Evolutionary conservation across 306 rosid genomes (phyloP), one percentile per base, ranked within the genome.

Genomic region (Trifolium repens): DNA sequence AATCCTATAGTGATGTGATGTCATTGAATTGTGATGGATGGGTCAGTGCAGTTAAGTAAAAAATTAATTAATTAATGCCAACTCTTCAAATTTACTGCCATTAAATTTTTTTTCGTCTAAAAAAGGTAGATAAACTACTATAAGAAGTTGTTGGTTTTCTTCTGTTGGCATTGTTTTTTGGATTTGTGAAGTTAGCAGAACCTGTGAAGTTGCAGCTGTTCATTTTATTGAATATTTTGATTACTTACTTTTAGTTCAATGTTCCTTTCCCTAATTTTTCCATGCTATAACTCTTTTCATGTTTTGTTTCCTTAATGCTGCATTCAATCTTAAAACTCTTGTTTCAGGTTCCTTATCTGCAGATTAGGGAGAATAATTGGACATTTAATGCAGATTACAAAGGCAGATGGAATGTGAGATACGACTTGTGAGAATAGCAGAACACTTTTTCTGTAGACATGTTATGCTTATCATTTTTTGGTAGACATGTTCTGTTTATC

Each of bases 331-430:
- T 69, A 24, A 67, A 78, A 46, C 68, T 62, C 54, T 78, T 77
- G 66, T 77, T 67, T 67, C 90, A 96, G 99, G 88, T 90, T 79
- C 98, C 98, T 19, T 96, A 96, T 79, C n/a, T 89, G 79, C 98
- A 96, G 96, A 76, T 96, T 78, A 92, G 96, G 84, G 99, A 96
- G 88, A 96, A 96, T 76, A 96, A 92, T 80, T 96, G 97, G 99
- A 86, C 96, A 7, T 59, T 92, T 24, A 96, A 90, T 80, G 90
- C 89, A 0, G 89, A 96, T 78, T 73, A 85, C 80, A 89, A 89
- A 75, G 98, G 99, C 66, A 87, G 86, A 85, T 96, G 99, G 99
- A 89, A 85, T 50, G 88, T 96, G 83, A 92, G 97, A 84, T 90
- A 57, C 81, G 97, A 92, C 73, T 77, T 96, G 81, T 96, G 78